Evolutionary conservation across 2,329 filamentous ascomycete species (phyloP), one percentile per base, ranked within the genome.

Genomic region (Lasiodiplodia citricola): DNA sequence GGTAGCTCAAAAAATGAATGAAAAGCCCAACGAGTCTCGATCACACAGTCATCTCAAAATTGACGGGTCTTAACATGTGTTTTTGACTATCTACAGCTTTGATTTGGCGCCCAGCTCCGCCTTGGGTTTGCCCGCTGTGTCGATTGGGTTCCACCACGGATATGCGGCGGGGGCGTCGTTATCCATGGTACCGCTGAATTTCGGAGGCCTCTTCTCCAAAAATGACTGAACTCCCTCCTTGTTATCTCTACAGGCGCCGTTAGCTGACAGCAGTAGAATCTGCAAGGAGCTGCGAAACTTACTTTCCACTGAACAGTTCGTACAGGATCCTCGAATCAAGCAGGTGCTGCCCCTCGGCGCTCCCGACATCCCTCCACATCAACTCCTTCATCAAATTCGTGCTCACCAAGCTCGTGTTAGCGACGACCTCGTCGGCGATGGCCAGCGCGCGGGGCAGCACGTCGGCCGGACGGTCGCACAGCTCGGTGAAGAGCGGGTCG

Each of bases 321-420:
- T 85, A 86, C 68, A 91, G 83, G n/a, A 92, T 77, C 70, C 82
- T 84, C 71, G 86, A 88, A 79, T 94, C 91, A 37, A 94, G 80
- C 71, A 93, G 78, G 81, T 93, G 91, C 67, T 91, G 87, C 62
- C 84, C 90, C 80, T 94, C 92, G 0, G 91, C 86, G 25, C 84
- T 87, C 21, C 80, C 83, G 0, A 84, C 82, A 44, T 85, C 84
- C 37, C 87, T 81, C 73, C 86, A 92, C 82, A 94, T 89, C 82
- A 94, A 78, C 74, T 93, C 91, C 75, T 87, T 87, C 86, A 92
- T 93, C 68, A 93, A 75, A 71, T 87, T 84, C 10, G 87, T 87
- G 35, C 88, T 87, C 35, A 93, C 86, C 1, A 81, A 80, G 72
- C 89, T 92, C 31, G 89, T 90, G 73, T 92, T 91, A 72, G 81